Percentiles rank a stretch among this genome's conserved stretches.
Conservation (phyloP, 2,329 filamentous ascomycete genomes). For the Zymoseptoria crescenta region DNA sequence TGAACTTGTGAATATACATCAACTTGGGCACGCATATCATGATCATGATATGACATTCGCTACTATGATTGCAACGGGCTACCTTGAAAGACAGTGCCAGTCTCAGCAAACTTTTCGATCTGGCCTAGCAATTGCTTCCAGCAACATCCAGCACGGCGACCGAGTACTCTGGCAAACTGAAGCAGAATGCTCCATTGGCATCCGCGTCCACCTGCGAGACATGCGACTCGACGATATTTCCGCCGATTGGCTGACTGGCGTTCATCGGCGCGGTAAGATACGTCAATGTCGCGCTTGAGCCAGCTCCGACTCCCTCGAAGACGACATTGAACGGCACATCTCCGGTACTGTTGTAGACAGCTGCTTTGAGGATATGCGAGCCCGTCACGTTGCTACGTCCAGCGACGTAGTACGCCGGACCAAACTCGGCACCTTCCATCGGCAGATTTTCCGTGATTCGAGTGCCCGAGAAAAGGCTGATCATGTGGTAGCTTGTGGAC, state of each 20-base stretch:
- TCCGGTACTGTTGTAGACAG: slow-evolving; percentile 43
- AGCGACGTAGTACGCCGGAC: slow-evolving; percentile 41
- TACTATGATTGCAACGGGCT: too few relatives aligned
- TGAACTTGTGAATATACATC: not conserved
- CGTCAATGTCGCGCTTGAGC: slow-evolving; percentile 33
- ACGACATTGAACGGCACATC: slow-evolving; percentile 29
- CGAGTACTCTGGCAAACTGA: slow-evolving; percentile 48
- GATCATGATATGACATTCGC: too few relatives aligned
- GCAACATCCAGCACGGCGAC: slow-evolving; percentile 46
- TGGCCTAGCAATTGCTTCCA: not conserved
- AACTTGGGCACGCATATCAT: not conserved
- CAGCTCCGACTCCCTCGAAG: slow-evolving; percentile 31
- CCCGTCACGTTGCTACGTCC: slow-evolving; percentile 33
- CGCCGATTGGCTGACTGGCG: slow-evolving; percentile 28
- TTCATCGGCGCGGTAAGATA: slow-evolving; percentile 34
- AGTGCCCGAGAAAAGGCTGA: slow-evolving; percentile 36
- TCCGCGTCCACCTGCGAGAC: slow-evolving; percentile 36
- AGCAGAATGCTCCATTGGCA: slow-evolving; percentile 43
- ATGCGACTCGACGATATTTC: slow-evolving; percentile 44
- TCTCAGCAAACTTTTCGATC: not conserved
- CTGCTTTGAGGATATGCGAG: slow-evolving; percentile 39
- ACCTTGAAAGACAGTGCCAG: too few relatives aligned
- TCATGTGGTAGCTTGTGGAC: slow-evolving; percentile 27
- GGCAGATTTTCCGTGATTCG: slow-evolving; percentile 41
- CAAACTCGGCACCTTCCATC: slow-evolving; percentile 31